A percentile compares a stretch with the other conserved stretches of the same genome.
phyloP scores from a whole-genome alignment of 2,329 filamentous ascomycete species.

The Zymoseptoria crescenta region DNA sequence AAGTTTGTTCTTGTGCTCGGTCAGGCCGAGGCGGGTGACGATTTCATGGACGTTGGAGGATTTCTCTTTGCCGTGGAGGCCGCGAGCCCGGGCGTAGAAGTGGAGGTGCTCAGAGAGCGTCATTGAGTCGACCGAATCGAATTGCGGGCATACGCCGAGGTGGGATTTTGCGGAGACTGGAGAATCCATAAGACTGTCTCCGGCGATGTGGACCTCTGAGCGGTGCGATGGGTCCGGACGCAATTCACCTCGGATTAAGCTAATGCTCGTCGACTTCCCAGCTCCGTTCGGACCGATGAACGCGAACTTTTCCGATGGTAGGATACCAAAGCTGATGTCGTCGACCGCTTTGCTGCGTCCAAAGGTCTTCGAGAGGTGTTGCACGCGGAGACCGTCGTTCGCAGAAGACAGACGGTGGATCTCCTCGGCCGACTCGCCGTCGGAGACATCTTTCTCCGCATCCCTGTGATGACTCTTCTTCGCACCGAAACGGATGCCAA shows the following conservation, averaged over 20 bases:
- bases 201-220: constrained; percentile 68
- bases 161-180: constrained; percentile 63
- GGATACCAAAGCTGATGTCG: constrained; percentile 73
- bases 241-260: constrained; percentile 74
- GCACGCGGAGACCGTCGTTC: constrained; percentile 61
- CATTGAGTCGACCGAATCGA: constrained; percentile 66
- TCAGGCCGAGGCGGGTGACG: constrained; percentile 65
- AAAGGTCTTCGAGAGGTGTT: constrained; percentile 72
- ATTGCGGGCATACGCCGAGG: constrained; percentile 77
- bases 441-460: constrained; percentile 25
- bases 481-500: constrained; percentile 9
- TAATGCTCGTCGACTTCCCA: constrained; percentile 82
- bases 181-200: constrained; percentile 61
- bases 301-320: constrained; percentile 72
- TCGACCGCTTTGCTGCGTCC: constrained; percentile 67
- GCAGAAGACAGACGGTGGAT: constrained; percentile 36
- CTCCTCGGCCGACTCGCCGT: constrained; percentile 9
- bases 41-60: constrained; percentile 67
- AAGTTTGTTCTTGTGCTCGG: constrained; percentile 61
- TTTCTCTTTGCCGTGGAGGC: constrained; percentile 54
- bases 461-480: constrained; percentile 3
- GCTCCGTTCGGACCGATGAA: constrained; percentile 83
- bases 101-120: constrained; percentile 74
- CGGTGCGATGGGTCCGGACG: constrained; percentile 41
- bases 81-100: constrained; percentile 77